Base-by-base conservation (phyloP, 2,329 filamentous ascomycete species). In the Arthrobotrys sphaeroides region DNA sequence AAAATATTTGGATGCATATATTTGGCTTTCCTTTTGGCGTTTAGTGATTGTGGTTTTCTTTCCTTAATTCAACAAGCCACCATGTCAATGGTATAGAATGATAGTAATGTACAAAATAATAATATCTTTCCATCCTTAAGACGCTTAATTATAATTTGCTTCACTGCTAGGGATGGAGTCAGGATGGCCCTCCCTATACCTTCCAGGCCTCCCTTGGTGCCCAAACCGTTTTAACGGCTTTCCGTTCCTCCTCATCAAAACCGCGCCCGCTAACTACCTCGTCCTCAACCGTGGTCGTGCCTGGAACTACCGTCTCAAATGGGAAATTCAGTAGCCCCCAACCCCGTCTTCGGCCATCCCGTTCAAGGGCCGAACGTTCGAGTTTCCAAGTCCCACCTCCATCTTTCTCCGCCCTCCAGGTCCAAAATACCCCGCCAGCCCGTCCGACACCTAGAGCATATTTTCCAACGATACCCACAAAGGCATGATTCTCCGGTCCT, bases 401-500 rank as follows among this genome's bases (percentile, higher is more conserved):
- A 13, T 10, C 26, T 13, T 38, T 60, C n/a, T 36, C n/a, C 2
- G 72, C 72, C 36, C 72, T 62, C 72, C 72, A 75, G 2, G 61
- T 75, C 64, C 64, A 75, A 28, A 75, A 69, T 6, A 16, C 12
- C 5, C 64, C 72, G 13, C 57, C 13, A 4, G 16, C 20, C 9
- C 72, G 24, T 4, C 72, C 72, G 24, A 75, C 57, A 42, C 45
- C 72, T 18, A 75, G 28, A 9, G 72, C 72, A 22, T 60, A 33
- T 1, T 38, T 12, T 0, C 49, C 72, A 1, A 75, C 57, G 5
- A 65, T 45, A 2, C 49, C 64, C 12, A 75, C 20, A 28, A 75
- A 59, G 3, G 66, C 68, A 45, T 68, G 77, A n/a, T 73, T 60
- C n/a, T 78, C 77, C 6, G 77, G 59, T 5, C 74, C 57, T 4